Evolutionary conservation across 768 basidiomycete genomes (phyloP).

Genomic region (Naematelia aurantialba): DNA sequence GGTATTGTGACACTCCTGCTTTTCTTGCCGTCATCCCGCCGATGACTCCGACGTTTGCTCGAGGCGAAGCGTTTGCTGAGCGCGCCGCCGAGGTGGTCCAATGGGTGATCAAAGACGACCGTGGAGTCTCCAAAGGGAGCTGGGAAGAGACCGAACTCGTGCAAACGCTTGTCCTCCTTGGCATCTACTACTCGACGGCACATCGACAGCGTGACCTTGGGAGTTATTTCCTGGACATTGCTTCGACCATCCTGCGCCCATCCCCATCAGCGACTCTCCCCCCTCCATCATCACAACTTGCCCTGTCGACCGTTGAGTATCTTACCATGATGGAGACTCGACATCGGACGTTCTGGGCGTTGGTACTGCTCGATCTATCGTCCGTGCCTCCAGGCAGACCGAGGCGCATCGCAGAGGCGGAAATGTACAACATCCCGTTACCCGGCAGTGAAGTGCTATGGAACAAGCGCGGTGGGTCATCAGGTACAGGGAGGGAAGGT

Average conservation of each 20-base stretch:
- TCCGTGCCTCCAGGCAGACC: slow-evolving; percentile 34
- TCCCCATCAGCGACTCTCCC: slow-evolving; percentile 13
- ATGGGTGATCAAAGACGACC: slow-evolving; percentile 23
- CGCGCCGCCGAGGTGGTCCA: slow-evolving; percentile 30
- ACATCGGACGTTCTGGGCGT: slow-evolving; percentile 44
- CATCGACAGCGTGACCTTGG: slow-evolving; percentile 27
- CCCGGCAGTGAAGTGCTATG: slow-evolving; percentile 41
- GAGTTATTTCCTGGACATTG: slow-evolving; percentile 36
- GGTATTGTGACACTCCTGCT: slow-evolving; percentile 29
- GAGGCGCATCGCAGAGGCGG: slow-evolving; percentile 28
- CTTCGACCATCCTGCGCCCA: slow-evolving; percentile 30
- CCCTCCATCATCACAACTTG: slow-evolving; percentile 17
- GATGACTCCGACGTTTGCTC: slow-evolving; percentile 22
- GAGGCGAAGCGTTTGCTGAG: slow-evolving; percentile 42
- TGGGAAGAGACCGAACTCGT: slow-evolving; percentile 47
- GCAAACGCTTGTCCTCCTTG: slow-evolving; percentile 35
- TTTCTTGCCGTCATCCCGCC: slow-evolving; percentile 25
- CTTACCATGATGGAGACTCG: slow-evolving; percentile 37
- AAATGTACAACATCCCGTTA: slow-evolving; percentile 32
- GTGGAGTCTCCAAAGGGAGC: slow-evolving; percentile 20
- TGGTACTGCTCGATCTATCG: slow-evolving; percentile 42
- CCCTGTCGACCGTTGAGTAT: slow-evolving; percentile 21
- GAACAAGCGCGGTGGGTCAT: slow-evolving; percentile 34
- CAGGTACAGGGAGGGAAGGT: slow-evolving; percentile 18
- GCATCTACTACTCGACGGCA: slow-evolving; percentile 32